phyloP scores from a whole-genome alignment of 805 yeast genomes.

The Yarrowia alimentaria region DNA sequence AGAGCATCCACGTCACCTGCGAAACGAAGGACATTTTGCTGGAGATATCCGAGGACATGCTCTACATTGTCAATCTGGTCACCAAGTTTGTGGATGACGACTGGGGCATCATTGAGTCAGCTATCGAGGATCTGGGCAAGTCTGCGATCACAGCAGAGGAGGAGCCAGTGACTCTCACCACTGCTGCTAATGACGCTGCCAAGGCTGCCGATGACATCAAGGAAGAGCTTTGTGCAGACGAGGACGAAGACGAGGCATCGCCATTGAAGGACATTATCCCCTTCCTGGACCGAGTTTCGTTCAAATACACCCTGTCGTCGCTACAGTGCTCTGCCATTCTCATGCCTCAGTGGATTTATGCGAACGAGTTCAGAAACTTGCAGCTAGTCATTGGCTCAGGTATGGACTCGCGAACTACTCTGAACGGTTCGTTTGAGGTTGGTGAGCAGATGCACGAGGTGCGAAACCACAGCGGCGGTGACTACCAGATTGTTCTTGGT shows the following conservation, averaged over 20 bases:
- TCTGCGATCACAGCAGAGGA: background rate
- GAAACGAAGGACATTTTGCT: slow-evolving; percentile 6
- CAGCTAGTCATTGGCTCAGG: slow-evolving; percentile 13
- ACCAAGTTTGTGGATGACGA: slow-evolving; percentile 9
- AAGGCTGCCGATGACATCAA: slow-evolving; percentile 4
- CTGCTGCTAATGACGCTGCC: slow-evolving; percentile 1
- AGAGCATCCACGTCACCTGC: slow-evolving; percentile 14
- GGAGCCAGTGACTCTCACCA: too few relatives aligned
- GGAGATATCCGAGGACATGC: background rate
- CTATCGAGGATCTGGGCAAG: slow-evolving; percentile 1
- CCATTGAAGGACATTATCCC: slow-evolving; percentile 23
- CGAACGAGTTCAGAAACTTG: slow-evolving; percentile 22
- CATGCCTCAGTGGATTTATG: slow-evolving; percentile 23
- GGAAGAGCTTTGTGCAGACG: slow-evolving; percentile 8
- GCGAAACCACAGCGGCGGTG: background rate
- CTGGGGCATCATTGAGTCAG: slow-evolving; percentile 5
- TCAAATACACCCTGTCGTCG: slow-evolving; percentile 5
- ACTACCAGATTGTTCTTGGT: slow-evolving; percentile 15
- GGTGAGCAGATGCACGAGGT: slow-evolving; percentile 24
- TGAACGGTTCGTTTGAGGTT: slow-evolving; percentile 18
- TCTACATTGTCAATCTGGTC: background rate
- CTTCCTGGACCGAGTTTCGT: slow-evolving; percentile 7
- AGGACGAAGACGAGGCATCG: background rate
- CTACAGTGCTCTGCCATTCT: slow-evolving; percentile 11
- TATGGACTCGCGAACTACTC: slow-evolving; percentile 3